phyloP scores from a whole-genome alignment of 441 rosid species.

The Mallotus repandus region DNA sequence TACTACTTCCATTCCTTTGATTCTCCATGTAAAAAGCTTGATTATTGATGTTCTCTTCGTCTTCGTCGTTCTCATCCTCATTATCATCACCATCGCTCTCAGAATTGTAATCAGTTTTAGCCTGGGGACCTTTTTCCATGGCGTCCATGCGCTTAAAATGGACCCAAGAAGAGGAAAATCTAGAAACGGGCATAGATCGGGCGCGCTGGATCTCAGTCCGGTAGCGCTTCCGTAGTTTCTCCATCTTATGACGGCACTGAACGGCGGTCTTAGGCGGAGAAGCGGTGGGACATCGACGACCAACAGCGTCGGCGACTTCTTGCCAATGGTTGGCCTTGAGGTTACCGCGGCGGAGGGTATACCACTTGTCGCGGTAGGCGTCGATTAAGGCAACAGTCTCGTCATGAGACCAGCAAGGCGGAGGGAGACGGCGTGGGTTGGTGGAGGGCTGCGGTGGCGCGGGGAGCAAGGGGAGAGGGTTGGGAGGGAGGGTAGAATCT shows the following conservation, averaged over 20 bases:
- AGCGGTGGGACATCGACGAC: constrained; percentile 54
- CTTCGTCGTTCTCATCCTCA: constrained; percentile 50
- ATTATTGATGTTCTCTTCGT: constrained; percentile 22
- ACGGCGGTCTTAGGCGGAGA: constrained; percentile 77
- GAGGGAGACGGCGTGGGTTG: constrained; percentile 83
- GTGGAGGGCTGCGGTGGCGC: constrained; percentile 33
- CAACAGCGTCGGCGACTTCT: constrained; percentile 78
- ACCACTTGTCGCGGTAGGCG: constrained; percentile 84
- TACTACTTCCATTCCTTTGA: constrained; percentile 33
- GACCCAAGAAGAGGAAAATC: constrained; percentile 86
- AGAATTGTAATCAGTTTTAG: constrained; percentile 31
- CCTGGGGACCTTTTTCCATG: constrained; percentile 75
- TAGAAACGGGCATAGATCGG: constrained; percentile 74
- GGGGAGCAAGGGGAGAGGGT: constrained; percentile 29
- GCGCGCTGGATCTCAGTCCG: constrained; percentile 92
- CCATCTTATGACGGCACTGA: constrained; percentile 99
- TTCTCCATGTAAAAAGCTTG: constrained; percentile 41
- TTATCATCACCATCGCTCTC: constrained; percentile 44
- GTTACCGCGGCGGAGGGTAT: constrained; percentile 80
- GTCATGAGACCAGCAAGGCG: constrained; percentile 93
- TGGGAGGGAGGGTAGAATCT: constrained; percentile 27
- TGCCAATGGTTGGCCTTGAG: constrained; percentile 95
- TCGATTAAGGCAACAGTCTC: constrained; percentile 83
- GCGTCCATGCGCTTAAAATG: constrained; percentile 87
- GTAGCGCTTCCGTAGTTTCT: constrained; percentile 88